These are phyloP conservation scores for Astrothelium macrocarpum DNA, from an alignment of 495 filamentous ascomycete species.

Conservation along the genomic window DNA sequence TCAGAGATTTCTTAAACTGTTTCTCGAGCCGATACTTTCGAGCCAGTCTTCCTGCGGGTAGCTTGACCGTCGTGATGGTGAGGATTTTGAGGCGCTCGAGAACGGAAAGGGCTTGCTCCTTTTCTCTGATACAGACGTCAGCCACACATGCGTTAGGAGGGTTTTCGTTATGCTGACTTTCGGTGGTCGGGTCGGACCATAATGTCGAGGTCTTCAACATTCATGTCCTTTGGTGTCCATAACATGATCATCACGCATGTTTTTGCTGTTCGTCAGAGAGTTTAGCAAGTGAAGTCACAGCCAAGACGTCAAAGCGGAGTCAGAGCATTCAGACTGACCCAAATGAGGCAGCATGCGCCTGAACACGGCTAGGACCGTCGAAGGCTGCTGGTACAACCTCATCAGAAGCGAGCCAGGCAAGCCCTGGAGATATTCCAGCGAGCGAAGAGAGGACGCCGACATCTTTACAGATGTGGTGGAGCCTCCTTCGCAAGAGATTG, in stretches of 20 bases:
- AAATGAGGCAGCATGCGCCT: slow-evolving; percentile 91
- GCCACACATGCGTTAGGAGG: neutral
- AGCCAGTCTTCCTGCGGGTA: slow-evolving; percentile 40
- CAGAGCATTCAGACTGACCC: slow-evolving; percentile 39
- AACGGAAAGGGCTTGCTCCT: slow-evolving; percentile 70
- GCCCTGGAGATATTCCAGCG: slow-evolving; percentile 80
- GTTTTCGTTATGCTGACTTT: neutral
- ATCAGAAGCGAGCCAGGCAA: slow-evolving; percentile 80
- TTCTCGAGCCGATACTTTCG: slow-evolving; percentile 61
- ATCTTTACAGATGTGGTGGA: slow-evolving; percentile 39
- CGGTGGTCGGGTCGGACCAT: slow-evolving; percentile 64
- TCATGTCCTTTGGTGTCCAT: slow-evolving; percentile 70
- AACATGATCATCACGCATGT: slow-evolving; percentile 89
- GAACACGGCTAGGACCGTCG: slow-evolving; percentile 89
- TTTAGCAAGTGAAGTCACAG: neutral
- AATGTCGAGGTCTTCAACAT: slow-evolving; percentile 62
- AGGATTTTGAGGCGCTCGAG: slow-evolving; percentile 78
- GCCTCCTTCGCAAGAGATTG: slow-evolving; percentile 13
- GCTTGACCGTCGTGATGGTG: slow-evolving; percentile 39
- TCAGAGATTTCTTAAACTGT: slow-evolving; percentile 66
- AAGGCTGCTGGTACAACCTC: slow-evolving; percentile 89
- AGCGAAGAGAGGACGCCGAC: slow-evolving; percentile 57
- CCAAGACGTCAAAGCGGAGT: neutral
- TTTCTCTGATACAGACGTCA: slow-evolving; percentile 42
- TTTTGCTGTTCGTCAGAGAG: slow-evolving; percentile 53